Percentiles rank a stretch among this genome's conserved stretches.
Evolutionary conservation across 352 stramenopile genomes (phyloP).

Genomic region (Globisporangium iwayamae): DNA sequence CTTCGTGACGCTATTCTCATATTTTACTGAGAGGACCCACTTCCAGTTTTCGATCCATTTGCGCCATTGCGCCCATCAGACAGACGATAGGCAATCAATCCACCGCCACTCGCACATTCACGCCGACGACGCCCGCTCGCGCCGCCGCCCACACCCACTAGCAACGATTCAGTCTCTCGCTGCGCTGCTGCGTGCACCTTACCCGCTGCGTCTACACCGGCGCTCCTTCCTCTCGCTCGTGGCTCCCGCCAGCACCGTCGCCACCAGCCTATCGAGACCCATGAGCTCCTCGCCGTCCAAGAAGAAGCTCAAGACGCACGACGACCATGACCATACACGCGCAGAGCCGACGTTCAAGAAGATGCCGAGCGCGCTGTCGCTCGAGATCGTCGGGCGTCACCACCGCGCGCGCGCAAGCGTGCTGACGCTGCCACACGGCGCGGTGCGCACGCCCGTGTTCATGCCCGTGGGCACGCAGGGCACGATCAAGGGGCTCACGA

Average conservation of each 20-base stretch:
- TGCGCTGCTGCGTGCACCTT: neutral
- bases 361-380: conserved; percentile 47
- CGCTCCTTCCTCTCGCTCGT: neutral
- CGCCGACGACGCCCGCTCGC: neutral
- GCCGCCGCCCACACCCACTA: neutral
- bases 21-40: neutral
- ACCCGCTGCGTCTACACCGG: neutral
- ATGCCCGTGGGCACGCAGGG: conserved; percentile 97
- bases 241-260: neutral
- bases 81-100: neutral
- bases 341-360: conserved; percentile 17
- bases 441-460: conserved; percentile 92
- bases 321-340: neutral
- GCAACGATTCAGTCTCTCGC: conserved; percentile 8
- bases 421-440: conserved; percentile 80
- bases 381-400: conserved; percentile 41
- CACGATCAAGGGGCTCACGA: conserved; percentile 93
- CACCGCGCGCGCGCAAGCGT: conserved; percentile 67
- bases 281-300: conserved; percentile 16
- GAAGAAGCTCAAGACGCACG: conserved; percentile 18
- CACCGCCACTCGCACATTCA: neutral
- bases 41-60: conserved; percentile 1
- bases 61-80: neutral
- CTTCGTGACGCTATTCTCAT: neutral
- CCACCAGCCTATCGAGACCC: conserved; percentile 5